phyloP scores from a whole-genome alignment of 257 asterid species.

The Osmanthus fragrans region DNA sequence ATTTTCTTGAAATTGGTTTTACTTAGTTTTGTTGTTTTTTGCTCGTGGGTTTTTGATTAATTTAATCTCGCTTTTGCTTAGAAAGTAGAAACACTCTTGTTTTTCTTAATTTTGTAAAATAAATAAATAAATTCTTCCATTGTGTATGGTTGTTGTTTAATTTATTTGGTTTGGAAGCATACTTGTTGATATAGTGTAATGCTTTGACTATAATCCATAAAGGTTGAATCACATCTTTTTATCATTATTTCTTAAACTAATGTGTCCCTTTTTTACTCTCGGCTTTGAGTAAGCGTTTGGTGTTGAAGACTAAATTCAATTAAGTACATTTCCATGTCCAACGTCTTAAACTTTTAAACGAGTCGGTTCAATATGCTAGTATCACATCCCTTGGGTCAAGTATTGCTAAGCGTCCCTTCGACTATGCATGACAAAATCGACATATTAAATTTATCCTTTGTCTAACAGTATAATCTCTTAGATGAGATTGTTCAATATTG shows the following conservation, averaged over 20 bases:
- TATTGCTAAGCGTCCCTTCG: background rate
- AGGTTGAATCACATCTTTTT: background rate
- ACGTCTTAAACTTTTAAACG: no score
- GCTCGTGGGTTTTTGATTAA: background rate
- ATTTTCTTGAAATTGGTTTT: slow-evolving; percentile 23
- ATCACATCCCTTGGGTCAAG: background rate
- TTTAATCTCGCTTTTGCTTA: background rate
- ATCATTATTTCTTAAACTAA: no score
- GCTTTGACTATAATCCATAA: background rate
- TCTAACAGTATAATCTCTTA: no score
- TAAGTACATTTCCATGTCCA: no score
- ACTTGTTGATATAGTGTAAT: slow-evolving; percentile 10
- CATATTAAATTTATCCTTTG: background rate
- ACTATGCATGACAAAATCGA: background rate
- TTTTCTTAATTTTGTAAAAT: background rate
- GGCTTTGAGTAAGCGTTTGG: background rate
- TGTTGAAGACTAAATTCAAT: background rate
- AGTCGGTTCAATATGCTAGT: background rate
- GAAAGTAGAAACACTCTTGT: background rate
- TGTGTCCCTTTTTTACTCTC: no score
- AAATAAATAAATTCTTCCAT: slow-evolving; percentile 13
- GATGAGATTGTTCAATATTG: background rate
- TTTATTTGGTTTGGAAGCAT: background rate
- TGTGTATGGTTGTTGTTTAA: background rate
- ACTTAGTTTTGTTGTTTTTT: slow-evolving; percentile 2